phyloP scores from a whole-genome alignment of 257 asterid genomes.

The Nicotiana undulata region DNA sequence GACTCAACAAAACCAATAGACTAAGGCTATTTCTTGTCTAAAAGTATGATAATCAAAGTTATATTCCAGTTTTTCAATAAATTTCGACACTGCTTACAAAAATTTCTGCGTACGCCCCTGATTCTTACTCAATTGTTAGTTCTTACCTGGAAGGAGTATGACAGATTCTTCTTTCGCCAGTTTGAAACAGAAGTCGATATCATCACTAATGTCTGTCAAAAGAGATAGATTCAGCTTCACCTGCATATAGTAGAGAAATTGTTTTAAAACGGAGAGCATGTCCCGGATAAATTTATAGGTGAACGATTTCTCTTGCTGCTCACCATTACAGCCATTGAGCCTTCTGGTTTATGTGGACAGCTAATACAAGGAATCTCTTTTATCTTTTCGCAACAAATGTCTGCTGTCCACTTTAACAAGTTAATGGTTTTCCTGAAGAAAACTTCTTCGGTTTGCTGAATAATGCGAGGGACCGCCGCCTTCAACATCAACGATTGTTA shows the following conservation, averaged over 20 bases:
- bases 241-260: conserved; percentile 16
- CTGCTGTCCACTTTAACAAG: conserved; percentile 45
- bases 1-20: too few species aligned
- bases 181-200: conserved; percentile 65
- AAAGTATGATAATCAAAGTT: too few species aligned
- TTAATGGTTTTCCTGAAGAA: conserved; percentile 39
- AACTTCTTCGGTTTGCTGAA: conserved; percentile 48
- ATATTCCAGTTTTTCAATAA: too few species aligned
- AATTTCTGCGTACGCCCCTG: too few species aligned
- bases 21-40: too few species aligned
- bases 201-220: conserved; percentile 58
- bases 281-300: neutral
- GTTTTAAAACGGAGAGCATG: neutral
- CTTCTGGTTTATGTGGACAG: conserved; percentile 66
- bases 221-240: conserved; percentile 49
- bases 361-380: conserved; percentile 52
- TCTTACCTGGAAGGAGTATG: conserved; percentile 73
- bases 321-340: conserved; percentile 85
- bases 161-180: conserved; percentile 81
- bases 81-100: too few species aligned
- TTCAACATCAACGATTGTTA: conserved; percentile 5
- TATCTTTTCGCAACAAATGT: conserved; percentile 40
- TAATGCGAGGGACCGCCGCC: conserved; percentile 80
- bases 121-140: neutral
- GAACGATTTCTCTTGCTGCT: neutral